A percentile compares a stretch with the other conserved stretches of the same genome.
phyloP scores from a whole-genome alignment of 2,329 filamentous ascomycete genomes.

The Calonectria naviculata region DNA sequence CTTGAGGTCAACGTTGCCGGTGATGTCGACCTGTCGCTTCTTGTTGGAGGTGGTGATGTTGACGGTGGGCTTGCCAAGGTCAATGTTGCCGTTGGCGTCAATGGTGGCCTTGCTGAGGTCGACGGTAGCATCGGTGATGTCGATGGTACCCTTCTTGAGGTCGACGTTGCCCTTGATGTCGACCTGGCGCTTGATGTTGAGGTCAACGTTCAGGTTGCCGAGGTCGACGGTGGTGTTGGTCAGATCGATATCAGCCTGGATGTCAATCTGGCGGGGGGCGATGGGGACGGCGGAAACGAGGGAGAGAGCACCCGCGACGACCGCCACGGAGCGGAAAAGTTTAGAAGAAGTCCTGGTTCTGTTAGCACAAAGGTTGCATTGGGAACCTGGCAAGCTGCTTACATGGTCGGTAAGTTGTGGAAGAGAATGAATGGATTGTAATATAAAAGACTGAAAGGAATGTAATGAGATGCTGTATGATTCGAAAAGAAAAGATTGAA shows the following conservation, averaged over 20 bases:
- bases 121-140: neutral
- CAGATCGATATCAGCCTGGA: conserved; percentile 4
- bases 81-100: neutral
- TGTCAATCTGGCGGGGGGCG: neutral
- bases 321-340: neutral
- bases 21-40: neutral
- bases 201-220: neutral
- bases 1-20: neutral
- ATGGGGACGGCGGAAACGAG: neutral
- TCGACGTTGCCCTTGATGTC: neutral
- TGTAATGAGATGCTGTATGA: neutral
- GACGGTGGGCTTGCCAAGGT: neutral
- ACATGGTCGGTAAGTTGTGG: neutral
- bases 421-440: neutral
- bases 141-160: neutral
- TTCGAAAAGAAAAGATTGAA: neutral
- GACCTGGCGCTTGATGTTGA: neutral
- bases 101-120: neutral
- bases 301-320: neutral
- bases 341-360: neutral
- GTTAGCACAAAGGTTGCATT: neutral
- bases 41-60: neutral
- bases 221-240: neutral
- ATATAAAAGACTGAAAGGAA: neutral
- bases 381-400: neutral